Percentiles rank a stretch among this genome's conserved stretches.
phyloP scores from a whole-genome alignment of 495 filamentous ascomycete genomes.

The Neurospora sp. region DNA sequence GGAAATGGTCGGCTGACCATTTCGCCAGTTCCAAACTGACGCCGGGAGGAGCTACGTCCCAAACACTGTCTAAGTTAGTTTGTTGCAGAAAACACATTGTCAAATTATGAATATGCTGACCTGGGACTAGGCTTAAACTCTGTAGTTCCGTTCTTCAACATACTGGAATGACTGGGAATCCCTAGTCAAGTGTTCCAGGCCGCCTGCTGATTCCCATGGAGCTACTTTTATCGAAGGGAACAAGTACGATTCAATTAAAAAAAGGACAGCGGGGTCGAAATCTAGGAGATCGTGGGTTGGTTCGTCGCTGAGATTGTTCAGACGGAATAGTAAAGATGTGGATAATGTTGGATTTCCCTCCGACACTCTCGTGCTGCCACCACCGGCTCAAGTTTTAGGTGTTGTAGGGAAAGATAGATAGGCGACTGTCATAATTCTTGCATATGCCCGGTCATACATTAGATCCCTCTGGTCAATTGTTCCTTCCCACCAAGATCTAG shows the following conservation, averaged over 20 bases:
- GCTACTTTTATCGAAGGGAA: background rate
- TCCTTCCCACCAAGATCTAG: background rate
- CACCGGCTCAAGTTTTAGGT: background rate
- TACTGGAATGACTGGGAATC: background rate
- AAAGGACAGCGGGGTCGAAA: background rate
- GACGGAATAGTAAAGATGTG: background rate
- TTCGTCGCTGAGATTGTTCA: background rate
- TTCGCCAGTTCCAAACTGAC: background rate
- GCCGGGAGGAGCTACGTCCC: background rate
- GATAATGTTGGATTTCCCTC: background rate
- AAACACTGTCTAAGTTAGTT: background rate
- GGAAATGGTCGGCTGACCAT: slow-evolving; percentile 1
- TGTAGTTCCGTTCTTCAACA: background rate
- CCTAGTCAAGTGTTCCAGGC: background rate
- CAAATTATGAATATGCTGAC: background rate
- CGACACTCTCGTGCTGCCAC: background rate
- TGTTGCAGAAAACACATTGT: background rate
- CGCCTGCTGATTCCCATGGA: background rate
- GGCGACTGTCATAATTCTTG: background rate
- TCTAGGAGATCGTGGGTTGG: background rate
- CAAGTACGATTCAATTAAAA: background rate
- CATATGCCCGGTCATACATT: background rate
- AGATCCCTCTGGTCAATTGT: background rate
- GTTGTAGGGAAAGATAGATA: background rate
- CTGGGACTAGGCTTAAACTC: background rate